Conservation (phyloP, 2,329 filamentous ascomycete species). For the Pseudogymnoascus sp. region DNA sequence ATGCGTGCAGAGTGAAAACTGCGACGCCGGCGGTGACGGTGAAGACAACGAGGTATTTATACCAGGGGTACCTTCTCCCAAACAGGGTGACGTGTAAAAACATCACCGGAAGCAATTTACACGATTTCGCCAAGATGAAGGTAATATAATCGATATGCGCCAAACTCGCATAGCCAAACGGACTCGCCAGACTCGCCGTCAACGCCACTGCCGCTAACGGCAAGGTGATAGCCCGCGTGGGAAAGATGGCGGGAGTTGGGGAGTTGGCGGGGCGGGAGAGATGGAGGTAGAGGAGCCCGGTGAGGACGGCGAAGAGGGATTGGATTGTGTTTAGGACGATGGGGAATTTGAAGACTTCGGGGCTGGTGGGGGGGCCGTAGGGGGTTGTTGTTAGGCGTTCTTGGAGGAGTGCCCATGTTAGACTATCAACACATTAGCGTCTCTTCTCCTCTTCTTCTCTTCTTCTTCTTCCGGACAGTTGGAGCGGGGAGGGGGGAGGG, state of each 20-base stretch:
- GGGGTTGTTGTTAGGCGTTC: slow-evolving; percentile 92
- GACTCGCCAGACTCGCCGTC: slow-evolving; percentile 79
- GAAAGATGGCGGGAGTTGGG: slow-evolving; percentile 60
- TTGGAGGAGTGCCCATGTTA: slow-evolving; percentile 94
- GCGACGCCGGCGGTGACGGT: slow-evolving; percentile 88
- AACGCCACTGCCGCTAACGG: slow-evolving; percentile 79
- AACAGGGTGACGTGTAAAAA: slow-evolving; percentile 89
- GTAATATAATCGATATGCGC: slow-evolving; percentile 97
- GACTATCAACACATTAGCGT: slow-evolving; percentile 37
- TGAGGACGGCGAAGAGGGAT: slow-evolving; percentile 76
- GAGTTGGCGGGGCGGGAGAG: slow-evolving; percentile 47
- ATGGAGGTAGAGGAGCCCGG: slow-evolving; percentile 73
- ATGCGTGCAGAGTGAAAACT: slow-evolving; percentile 82
- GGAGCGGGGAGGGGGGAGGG: neutral
- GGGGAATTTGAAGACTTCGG: slow-evolving; percentile 82
- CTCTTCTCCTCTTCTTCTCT: neutral
- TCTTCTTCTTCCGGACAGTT: too few relatives aligned
- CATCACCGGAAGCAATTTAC: slow-evolving; percentile 99
- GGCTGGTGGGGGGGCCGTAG: slow-evolving; percentile 51
- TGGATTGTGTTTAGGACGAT: slow-evolving; percentile 96
- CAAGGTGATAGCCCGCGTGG: slow-evolving; percentile 61
- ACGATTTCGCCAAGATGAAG: slow-evolving; percentile 93
- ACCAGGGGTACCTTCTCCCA: slow-evolving; percentile 77
- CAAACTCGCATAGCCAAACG: slow-evolving; percentile 88
- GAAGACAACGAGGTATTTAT: slow-evolving; percentile 91